Conservation (phyloP, 345 rosid species). For the Nephelium lappaceum region DNA sequence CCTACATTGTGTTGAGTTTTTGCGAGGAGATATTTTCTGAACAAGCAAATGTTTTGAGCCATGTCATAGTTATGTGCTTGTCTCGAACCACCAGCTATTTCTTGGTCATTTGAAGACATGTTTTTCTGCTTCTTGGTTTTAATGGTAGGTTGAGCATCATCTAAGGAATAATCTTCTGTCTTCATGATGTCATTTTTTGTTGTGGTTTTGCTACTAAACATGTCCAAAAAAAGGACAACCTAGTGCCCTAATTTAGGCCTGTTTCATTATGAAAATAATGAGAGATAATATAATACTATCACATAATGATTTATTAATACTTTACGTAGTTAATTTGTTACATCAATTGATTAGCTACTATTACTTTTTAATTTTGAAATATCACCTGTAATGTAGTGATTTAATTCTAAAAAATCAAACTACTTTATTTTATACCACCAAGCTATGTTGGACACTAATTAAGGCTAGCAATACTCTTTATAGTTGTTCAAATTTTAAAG, state of each 20-base stretch:
- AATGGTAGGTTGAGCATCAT: not conserved
- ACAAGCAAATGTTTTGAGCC: slow-evolving; percentile 20
- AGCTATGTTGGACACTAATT: no score
- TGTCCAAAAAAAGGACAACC: not conserved
- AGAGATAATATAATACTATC: not conserved
- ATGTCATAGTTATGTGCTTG: not conserved
- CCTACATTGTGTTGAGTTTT: not conserved
- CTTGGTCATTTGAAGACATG: not conserved
- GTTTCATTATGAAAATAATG: not conserved
- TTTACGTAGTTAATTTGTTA: no score
- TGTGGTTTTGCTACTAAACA: not conserved
- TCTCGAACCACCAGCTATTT: not conserved
- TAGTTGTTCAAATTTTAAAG: no score
- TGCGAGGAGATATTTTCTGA: slow-evolving; percentile 21
- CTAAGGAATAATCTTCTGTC: not conserved
- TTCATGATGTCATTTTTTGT: not conserved
- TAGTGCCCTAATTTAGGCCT: not conserved
- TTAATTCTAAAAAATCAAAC: no score
- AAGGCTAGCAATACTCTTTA: no score
- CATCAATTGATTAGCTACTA: no score
- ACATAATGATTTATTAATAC: no score
- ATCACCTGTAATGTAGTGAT: no score
- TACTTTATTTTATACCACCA: no score
- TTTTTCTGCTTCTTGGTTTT: not conserved
- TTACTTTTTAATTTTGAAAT: no score